Base-by-base conservation (phyloP, 2,329 filamentous ascomycete species). In the Madurella mycetomatis region DNA sequence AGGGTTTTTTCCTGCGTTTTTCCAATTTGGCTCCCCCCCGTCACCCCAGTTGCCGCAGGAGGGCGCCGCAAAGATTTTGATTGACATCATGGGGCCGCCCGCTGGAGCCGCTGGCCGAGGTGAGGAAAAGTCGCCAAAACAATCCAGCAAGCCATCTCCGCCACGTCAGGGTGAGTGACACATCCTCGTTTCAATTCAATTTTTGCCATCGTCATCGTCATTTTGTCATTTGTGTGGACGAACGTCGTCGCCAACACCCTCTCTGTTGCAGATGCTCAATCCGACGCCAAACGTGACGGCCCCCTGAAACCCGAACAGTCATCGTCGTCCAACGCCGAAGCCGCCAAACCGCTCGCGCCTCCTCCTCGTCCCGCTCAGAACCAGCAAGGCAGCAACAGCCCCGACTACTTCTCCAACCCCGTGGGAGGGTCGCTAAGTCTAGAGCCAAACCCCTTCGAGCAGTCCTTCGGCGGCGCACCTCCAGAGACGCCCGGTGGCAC, bases 371-470 rank as follows among this genome's bases (percentile, higher is more conserved):
- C 84, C 52, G 74, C 73, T 59, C 80, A 81, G 67, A 69, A 73
- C 41, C 59, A 60, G 51, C 47, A 51, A 63, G 49, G 40, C 16
- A 54, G 45, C 18, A 79, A 84, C 63, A 82, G 82, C 9, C 79
- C 83, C 45, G 86, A 90, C 66, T 90, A 87, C 72, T 90, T 90
- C 70, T 80, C 81, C 49, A 79, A 80, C 63, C 73, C 73, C 9
- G 47, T 68, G 57, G 72, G 68, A 64, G 77, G 73, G 62, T 80
- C 78, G 50, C 72, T 91, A 68, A 86, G 82, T 64, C 82, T 88
- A 70, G 94, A 97, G 76, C 91, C 91, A 56, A 97, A 99, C 72
- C 92, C 94, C 9, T 97, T 99, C 67, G 94, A 97, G 70, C 90
- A 94, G 72, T 96, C 92, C 7, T 99, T 99, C 69, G 85, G 82